A percentile compares a stretch with the other conserved stretches of the same genome.
phyloP scores from a whole-genome alignment of 73 alveolate species.

The Diophrys appendiculata region DNA sequence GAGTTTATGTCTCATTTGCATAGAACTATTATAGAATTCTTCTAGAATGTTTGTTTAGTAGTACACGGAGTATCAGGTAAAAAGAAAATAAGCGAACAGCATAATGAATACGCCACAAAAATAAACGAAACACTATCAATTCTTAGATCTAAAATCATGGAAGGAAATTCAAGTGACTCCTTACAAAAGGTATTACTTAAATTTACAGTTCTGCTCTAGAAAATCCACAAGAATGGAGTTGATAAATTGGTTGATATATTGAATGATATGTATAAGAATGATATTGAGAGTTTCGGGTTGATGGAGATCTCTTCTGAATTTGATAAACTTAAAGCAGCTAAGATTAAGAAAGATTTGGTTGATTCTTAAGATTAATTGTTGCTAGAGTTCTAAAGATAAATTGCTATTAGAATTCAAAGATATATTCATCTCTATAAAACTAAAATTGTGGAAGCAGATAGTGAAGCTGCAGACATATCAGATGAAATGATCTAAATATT shows the following conservation, averaged over 20 bases:
- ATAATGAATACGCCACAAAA: background rate
- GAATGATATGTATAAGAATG: background rate
- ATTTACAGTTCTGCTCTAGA: constrained; percentile 12
- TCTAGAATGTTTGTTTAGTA: background rate
- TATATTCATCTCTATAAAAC: no score
- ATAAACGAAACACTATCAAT: background rate
- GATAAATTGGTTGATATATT: background rate
- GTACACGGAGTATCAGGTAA: background rate
- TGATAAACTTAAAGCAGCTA: constrained; percentile 7
- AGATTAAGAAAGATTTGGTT: background rate
- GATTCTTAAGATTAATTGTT: background rate
- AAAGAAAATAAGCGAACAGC: background rate
- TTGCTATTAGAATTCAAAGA: background rate
- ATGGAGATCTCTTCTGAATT: constrained; percentile 3
- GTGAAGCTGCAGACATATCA: background rate
- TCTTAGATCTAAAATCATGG: background rate
- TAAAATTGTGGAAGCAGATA: background rate
- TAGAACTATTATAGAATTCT: background rate
- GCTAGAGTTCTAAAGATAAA: background rate
- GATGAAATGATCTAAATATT: background rate
- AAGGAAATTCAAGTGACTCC: background rate
- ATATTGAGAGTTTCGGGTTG: background rate
- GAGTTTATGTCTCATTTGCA: background rate
- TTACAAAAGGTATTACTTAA: background rate
- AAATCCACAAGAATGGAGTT: constrained; percentile 14